A percentile compares a stretch with the other conserved stretches of the same genome.
These are phyloP conservation scores for Melastoma malabathricum DNA, from an alignment of 345 rosid genomes.

Conservation along the genomic window DNA sequence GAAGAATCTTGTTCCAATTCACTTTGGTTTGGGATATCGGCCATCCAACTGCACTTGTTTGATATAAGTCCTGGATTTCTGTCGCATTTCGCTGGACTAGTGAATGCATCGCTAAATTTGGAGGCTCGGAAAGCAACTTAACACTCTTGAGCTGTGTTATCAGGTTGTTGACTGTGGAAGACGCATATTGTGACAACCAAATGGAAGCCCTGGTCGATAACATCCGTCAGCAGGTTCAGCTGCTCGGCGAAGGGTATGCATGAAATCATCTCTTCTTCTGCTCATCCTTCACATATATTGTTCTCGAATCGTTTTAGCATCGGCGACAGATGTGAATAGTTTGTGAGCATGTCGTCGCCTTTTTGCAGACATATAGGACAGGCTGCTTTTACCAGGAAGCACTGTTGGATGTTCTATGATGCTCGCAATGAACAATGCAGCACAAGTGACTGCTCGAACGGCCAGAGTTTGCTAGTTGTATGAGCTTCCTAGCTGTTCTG, in stretches of 20 bases:
- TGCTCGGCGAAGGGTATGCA: constrained; percentile 79
- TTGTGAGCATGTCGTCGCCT: background rate
- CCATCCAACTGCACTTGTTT: too few species aligned
- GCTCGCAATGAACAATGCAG: constrained; percentile 11
- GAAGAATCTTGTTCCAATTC: too few species aligned
- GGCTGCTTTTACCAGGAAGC: constrained; percentile 61
- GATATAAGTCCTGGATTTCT: too few species aligned
- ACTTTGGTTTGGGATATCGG: too few species aligned
- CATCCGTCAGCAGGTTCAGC: constrained; percentile 44
- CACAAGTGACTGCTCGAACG: constrained; percentile 4
- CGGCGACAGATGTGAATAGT: background rate
- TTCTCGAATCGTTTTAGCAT: background rate
- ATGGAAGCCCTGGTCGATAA: constrained; percentile 32
- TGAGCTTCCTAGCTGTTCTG: background rate
- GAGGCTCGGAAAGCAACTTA: constrained; percentile 11
- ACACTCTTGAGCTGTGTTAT: constrained; percentile 10
- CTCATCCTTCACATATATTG: background rate
- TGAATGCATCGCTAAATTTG: background rate
- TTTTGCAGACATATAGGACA: constrained; percentile 39
- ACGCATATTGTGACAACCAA: constrained; percentile 49
- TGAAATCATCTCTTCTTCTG: background rate
- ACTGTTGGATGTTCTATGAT: constrained; percentile 59
- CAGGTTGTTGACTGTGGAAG: constrained; percentile 72
- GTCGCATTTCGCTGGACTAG: background rate
- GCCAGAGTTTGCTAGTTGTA: constrained; percentile 28